These are phyloP conservation scores for Phytophthora tubulina DNA, from an alignment of 352 stramenopile genomes.

Conservation along the genomic window DNA sequence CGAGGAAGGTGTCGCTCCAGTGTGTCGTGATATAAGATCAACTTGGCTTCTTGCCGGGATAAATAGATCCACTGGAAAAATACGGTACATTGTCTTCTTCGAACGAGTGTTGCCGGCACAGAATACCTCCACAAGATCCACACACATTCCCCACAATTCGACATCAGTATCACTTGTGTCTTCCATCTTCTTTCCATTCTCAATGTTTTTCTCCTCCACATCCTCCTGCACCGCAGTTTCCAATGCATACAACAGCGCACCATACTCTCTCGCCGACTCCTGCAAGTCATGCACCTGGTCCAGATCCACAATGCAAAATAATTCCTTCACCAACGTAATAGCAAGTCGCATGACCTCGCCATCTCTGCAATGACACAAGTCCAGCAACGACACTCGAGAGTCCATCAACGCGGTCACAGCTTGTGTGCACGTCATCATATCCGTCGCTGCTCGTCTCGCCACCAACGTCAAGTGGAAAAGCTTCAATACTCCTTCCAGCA, in stretches of 20 bases:
- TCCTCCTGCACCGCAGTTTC: conserved; percentile 52
- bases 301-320: conserved; percentile 78
- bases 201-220: conserved; percentile 22
- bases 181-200: conserved; percentile 16
- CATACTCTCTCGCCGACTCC: conserved; percentile 81
- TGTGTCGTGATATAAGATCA: conserved; percentile 72
- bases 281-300: conserved; percentile 84
- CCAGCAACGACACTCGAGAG: conserved; percentile 69
- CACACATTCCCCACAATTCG: conserved; percentile 58
- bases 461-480: conserved; percentile 79
- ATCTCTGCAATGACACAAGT: conserved; percentile 64
- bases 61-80: conserved; percentile 86
- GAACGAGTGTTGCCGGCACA: conserved; percentile 82
- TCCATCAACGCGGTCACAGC: conserved; percentile 74
- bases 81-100: conserved; percentile 80
- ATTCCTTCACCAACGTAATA: conserved; percentile 77
- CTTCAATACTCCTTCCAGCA: conserved; percentile 64
- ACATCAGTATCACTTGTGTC: conserved; percentile 16
- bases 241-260: conserved; percentile 77
- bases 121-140: conserved; percentile 85
- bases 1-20: conserved; percentile 48
- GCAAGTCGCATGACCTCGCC: conserved; percentile 59
- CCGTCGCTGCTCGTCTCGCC: conserved; percentile 56
- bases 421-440: conserved; percentile 66
- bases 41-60: conserved; percentile 62